Conservation (phyloP, 2,329 filamentous ascomycete genomes). For the Pseudocercospora cruenta region DNA sequence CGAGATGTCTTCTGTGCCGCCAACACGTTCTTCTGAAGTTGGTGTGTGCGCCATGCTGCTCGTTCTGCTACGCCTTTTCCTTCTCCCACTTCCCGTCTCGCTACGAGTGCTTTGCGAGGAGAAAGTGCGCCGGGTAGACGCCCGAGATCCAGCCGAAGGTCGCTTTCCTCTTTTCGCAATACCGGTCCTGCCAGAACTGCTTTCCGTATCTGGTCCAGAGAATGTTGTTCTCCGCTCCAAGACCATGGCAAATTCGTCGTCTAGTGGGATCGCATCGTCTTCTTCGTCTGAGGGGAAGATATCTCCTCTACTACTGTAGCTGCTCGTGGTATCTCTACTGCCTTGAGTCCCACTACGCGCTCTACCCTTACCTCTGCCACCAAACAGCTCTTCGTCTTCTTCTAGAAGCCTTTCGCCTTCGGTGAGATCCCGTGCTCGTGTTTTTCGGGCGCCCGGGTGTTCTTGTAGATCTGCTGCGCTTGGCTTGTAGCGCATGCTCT, state of each 20-base stretch:
- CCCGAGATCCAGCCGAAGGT: conserved; percentile 45
- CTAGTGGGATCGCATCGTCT: conserved; percentile 88
- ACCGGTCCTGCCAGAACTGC: conserved; percentile 64
- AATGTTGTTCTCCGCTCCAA: conserved; percentile 67
- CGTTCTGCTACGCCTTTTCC: conserved; percentile 26
- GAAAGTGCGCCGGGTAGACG: conserved; percentile 31
- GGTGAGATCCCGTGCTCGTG: conserved; percentile 39
- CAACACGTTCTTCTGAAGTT: conserved; percentile 7
- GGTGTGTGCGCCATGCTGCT: conserved; percentile 25
- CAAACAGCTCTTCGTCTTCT: conserved; percentile 53
- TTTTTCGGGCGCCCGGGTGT: conserved; percentile 65
- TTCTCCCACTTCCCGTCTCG: conserved; percentile 16
- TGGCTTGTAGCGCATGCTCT: conserved; percentile 81
- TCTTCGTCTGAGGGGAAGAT: conserved; percentile 84
- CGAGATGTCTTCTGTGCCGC: conserved; percentile 25
- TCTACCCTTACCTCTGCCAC: conserved; percentile 46
- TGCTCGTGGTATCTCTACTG: conserved; percentile 82
- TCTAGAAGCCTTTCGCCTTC: conserved; percentile 75
- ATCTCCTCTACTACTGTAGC: conserved; percentile 83
- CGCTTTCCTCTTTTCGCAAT: conserved; percentile 40
- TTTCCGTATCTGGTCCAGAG: conserved; percentile 61
- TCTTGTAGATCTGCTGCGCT: conserved; percentile 90
- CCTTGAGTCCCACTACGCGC: conserved; percentile 77
- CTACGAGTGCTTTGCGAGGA: conserved; percentile 30
- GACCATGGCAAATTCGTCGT: conserved; percentile 87